phyloP scores from a whole-genome alignment of 768 basidiomycete genomes.

The Hirschioporus abietinus region DNA sequence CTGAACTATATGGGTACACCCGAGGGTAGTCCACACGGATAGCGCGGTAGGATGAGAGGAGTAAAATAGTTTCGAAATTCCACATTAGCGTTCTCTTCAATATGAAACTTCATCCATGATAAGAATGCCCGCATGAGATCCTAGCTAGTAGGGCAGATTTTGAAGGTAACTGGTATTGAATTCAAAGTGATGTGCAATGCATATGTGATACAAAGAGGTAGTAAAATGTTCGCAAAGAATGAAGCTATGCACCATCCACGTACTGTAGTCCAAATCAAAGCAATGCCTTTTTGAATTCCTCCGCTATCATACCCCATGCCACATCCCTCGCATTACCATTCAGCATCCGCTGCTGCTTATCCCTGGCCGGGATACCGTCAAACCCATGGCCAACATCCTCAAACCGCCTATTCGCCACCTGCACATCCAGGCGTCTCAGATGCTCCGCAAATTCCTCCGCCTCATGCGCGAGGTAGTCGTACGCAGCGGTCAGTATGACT shows the following conservation, averaged over 20 bases:
- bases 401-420: constrained; percentile 11
- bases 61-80: no score
- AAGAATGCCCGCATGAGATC: no score
- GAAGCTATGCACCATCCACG: not conserved
- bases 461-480: constrained; percentile 16
- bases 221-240: not conserved
- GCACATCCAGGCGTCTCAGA: constrained; percentile 10
- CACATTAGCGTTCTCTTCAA: no score
- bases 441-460: constrained; percentile 13
- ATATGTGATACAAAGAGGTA: not conserved
- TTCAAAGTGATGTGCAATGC: no score
- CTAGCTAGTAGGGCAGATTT: no score
- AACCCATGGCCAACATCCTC: constrained; percentile 17
- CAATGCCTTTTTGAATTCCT: constrained; percentile 8
- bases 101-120: no score
- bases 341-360: constrained; percentile 6
- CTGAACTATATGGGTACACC: no score
- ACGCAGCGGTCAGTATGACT: constrained; percentile 14
- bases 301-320: constrained; percentile 14
- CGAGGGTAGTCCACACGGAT: no score
- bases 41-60: no score
- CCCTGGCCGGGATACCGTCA: constrained; percentile 10
- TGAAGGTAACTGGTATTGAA: no score
- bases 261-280: not conserved
- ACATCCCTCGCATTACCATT: constrained; percentile 13